Evolutionary conservation across 352 stramenopile genomes (phyloP).

Genomic region (Phytophthora idaei): DNA sequence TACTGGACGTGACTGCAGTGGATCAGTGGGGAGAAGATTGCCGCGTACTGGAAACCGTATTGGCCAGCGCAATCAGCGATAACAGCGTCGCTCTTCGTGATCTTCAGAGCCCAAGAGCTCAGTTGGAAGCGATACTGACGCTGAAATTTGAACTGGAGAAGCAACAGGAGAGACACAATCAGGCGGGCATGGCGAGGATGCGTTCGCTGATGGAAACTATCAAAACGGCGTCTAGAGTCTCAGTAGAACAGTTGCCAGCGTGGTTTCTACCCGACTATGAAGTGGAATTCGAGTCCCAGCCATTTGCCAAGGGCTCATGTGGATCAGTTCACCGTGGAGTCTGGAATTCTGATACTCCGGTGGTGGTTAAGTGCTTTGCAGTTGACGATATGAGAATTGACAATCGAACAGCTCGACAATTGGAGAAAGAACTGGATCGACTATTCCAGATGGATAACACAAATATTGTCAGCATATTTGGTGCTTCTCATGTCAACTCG

Average conservation of each 20-base stretch:
- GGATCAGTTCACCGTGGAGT: slow-evolving; percentile 25
- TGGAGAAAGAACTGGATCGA: slow-evolving; percentile 29
- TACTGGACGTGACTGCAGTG: not conserved
- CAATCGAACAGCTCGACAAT: not conserved
- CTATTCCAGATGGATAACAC: slow-evolving; percentile 35
- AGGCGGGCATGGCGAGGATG: not conserved
- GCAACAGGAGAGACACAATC: not conserved
- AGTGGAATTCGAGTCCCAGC: not conserved
- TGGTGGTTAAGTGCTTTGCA: slow-evolving; percentile 41
- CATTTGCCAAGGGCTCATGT: slow-evolving; percentile 15
- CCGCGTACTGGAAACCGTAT: not conserved
- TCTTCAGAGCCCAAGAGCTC: not conserved
- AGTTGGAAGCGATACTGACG: slow-evolving; percentile 2
- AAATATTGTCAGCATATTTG: slow-evolving; percentile 38
- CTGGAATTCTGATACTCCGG: slow-evolving; percentile 3
- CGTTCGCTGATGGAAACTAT: not conserved
- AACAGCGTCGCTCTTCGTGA: not conserved
- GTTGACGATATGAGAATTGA: slow-evolving; percentile 11
- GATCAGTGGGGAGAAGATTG: not conserved
- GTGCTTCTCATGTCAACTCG: slow-evolving; percentile 36
- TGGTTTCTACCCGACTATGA: slow-evolving; percentile 2
- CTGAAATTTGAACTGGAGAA: not conserved
- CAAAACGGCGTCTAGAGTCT: not conserved
- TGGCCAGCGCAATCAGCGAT: not conserved
- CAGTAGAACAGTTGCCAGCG: not conserved